phyloP scores from a whole-genome alignment of 2,329 filamentous ascomycete genomes.

The Aureobasidium uvarum region DNA sequence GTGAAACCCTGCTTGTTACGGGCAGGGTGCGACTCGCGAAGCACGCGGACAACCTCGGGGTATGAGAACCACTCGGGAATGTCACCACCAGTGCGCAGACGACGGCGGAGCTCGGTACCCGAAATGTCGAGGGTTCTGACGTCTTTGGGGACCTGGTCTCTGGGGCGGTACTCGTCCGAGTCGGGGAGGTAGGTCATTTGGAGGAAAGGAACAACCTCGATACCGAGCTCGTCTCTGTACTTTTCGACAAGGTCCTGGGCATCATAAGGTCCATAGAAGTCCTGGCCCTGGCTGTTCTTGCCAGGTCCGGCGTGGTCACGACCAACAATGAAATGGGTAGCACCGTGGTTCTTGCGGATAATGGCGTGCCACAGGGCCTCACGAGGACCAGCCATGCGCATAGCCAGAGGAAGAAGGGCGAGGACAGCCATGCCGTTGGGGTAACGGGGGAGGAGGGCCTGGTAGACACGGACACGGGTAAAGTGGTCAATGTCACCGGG shows the following conservation, averaged over 20 bases:
- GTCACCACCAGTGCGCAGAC: slow-evolving; percentile 85
- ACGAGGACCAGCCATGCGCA: slow-evolving; percentile 98
- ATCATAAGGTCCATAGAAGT: slow-evolving; percentile 98
- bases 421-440: slow-evolving; percentile 99
- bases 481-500: slow-evolving; percentile 99
- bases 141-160: slow-evolving; percentile 82
- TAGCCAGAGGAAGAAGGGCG: slow-evolving; percentile 89
- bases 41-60: slow-evolving; percentile 94
- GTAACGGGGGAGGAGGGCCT: slow-evolving; percentile 92
- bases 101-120: slow-evolving; percentile 77
- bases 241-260: slow-evolving; percentile 95
- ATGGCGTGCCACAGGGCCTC: slow-evolving; percentile 99
- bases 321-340: slow-evolving; percentile 98
- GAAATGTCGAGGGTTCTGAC: slow-evolving; percentile 67
- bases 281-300: slow-evolving; percentile 95
- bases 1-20: slow-evolving; percentile 94
- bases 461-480: slow-evolving; percentile 97
- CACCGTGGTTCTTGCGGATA: slow-evolving; percentile 99
- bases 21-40: slow-evolving; percentile 93
- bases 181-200: slow-evolving; percentile 99
- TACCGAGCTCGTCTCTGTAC: slow-evolving; percentile 94
- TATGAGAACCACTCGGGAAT: slow-evolving; percentile 99
- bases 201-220: slow-evolving; percentile 98
- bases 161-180: slow-evolving; percentile 90
- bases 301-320: slow-evolving; percentile 97